Evolutionary conservation across 805 yeast species (phyloP), one percentile per base, ranked within the genome.

Genomic region (Kuraishia floccosa): DNA sequence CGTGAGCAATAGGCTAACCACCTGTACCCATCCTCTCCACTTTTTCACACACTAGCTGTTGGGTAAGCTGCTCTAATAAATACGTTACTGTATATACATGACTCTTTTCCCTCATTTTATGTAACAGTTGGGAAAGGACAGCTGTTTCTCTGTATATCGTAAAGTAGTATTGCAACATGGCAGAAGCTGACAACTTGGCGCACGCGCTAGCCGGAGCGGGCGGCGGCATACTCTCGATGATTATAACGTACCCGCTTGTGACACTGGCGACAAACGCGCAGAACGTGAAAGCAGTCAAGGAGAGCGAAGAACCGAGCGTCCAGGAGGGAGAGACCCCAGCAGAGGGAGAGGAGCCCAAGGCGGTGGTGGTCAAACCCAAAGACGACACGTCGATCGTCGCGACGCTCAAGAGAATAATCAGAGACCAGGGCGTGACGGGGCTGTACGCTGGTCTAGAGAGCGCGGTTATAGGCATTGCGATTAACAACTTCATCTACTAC

Each of bases 121-220:
- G 23, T 21, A 9, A 21, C 11, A 9, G 10, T 11, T 21, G 11
- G 23, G 23, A 21, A 21, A 9, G 9, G 11, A 21, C 10, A 11
- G 10, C 11, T 21, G 23, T 11, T 21, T 9, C 9, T 21, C 9
- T 21, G 9, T 9, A 9, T 21, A 9, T 21, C n/a, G n/a, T n/a
- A n/a, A n/a, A n/a, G n/a, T n/a, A 6, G 4, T 22, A 20, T 15
- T 35, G 36, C 16, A 12, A 24, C 18, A 56, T 55, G 63, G 41
- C 60, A 17, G 54, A 54, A 19, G 47, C 54, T 19, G 67, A 63
- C 36, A 69, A 70, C 39, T 45, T 82, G 23, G 85, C 91, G 10
- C 96, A 87, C 49, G 96, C 96, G n/a, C 54, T 87, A 8, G 81
- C 95, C 5, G 97, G 96, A 8, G 94, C 95, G 22, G 78, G 87